Evolutionary conservation across 257 asterid species (phyloP).

Genomic region (Sherardia arvensis): DNA sequence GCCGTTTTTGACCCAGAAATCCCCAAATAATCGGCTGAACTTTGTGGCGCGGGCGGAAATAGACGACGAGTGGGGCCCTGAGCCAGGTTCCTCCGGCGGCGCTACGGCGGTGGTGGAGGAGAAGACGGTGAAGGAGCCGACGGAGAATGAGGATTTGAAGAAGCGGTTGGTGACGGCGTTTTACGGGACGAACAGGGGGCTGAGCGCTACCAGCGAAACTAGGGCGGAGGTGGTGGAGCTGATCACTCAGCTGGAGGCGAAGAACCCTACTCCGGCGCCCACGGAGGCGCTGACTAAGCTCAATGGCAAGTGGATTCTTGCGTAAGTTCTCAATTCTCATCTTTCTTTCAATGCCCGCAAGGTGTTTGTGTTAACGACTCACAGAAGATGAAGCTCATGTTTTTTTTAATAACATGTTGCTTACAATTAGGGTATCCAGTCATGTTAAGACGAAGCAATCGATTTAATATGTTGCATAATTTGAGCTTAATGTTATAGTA

Average conservation of each 20-base stretch:
- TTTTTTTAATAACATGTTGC: background rate
- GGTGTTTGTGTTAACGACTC: background rate
- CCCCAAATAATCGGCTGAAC: conserved; percentile 5
- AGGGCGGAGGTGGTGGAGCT: conserved; percentile 86
- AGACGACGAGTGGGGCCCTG: conserved; percentile 46
- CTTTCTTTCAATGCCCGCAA: background rate
- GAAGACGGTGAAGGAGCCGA: conserved; percentile 23
- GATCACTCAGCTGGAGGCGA: conserved; percentile 68
- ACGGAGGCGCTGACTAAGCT: conserved; percentile 74
- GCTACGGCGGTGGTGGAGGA: conserved; percentile 45
- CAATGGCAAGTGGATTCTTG: conserved; percentile 93
- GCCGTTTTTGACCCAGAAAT: conserved; percentile 9
- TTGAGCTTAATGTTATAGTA: background rate
- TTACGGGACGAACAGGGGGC: conserved; percentile 72
- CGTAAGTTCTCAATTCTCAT: conserved; percentile 37
- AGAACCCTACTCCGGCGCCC: conserved; percentile 82
- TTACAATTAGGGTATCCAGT: background rate
- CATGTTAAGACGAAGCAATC: background rate
- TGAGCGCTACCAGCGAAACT: conserved; percentile 69
- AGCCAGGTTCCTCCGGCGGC: conserved; percentile 8
- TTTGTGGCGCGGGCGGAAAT: conserved; percentile 25
- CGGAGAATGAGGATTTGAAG: conserved; percentile 51
- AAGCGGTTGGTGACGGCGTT: conserved; percentile 56
- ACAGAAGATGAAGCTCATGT: background rate
- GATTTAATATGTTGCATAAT: background rate